Evolutionary conservation across 805 yeast species (phyloP).

Genomic region (Cyberlindnera petersonii): DNA sequence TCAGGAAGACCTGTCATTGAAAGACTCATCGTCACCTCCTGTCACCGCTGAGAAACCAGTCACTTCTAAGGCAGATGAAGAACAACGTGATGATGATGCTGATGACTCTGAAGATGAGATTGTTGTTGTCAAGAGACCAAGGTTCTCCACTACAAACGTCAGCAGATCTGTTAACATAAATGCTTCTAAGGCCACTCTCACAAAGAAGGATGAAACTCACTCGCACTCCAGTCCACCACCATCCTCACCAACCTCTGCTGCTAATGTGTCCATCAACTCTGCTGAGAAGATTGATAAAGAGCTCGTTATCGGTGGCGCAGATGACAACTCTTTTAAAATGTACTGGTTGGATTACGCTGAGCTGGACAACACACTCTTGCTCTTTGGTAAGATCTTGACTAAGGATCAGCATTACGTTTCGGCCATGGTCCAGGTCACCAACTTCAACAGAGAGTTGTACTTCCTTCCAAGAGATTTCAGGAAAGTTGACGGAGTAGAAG

Average conservation of each 20-base stretch:
- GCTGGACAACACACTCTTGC: conserved; percentile 58
- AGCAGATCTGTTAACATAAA: conserved; percentile 40
- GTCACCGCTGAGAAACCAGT: neutral
- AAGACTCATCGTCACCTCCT: neutral
- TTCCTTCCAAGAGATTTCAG: conserved; percentile 68
- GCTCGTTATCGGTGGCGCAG: conserved; percentile 24
- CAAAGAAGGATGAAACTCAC: conserved; percentile 9
- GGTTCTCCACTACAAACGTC: conserved; percentile 40
- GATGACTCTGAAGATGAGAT: conserved; percentile 55
- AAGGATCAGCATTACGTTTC: conserved; percentile 59
- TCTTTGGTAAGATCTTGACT: conserved; percentile 78
- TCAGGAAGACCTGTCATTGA: conserved; percentile 20
- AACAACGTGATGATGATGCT: conserved; percentile 36
- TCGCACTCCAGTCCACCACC: conserved; percentile 9
- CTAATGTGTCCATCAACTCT: conserved; percentile 4
- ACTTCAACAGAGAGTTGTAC: conserved; percentile 65
- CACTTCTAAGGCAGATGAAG: conserved; percentile 1
- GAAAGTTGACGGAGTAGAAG: conserved; percentile 40
- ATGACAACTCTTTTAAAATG: conserved; percentile 52
- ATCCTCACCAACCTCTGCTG: conserved; percentile 18
- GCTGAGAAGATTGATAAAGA: conserved; percentile 22
- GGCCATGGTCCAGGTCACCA: conserved; percentile 70
- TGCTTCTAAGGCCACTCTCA: conserved; percentile 22
- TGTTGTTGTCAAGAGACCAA: conserved; percentile 49
- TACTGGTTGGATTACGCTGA: conserved; percentile 91